Base-by-base conservation (phyloP, 225 moss, liverwort and hornwort genomes). In the Takakia lepidozioides region DNA sequence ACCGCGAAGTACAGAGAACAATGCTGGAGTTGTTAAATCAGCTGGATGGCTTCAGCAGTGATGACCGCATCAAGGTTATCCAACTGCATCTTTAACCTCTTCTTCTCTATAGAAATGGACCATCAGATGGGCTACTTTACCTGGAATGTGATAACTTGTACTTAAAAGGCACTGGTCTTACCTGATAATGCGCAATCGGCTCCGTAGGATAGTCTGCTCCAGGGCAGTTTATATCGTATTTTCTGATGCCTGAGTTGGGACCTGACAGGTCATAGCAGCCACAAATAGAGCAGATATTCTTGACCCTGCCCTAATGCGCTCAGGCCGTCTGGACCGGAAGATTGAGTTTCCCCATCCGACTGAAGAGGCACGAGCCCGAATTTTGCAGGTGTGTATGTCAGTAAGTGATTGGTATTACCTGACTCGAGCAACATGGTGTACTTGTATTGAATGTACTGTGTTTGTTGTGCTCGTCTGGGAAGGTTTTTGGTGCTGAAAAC, bases 11-110 rank as follows among this genome's bases (percentile, higher is more conserved):
- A 17, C 78, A 78, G 40, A 64, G 78, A 46, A 78, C 78, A 16
- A 78, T 78, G 78, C 55, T 78, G 68, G 78, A 78, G 64, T 58
- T 78, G 58, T 57, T 78, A 45, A 78, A 78, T 66, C 78, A 78
- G 43, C 61, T 78, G 5, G 78, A 78, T 56, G 78, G 78, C 18
- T 78, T 78, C 46, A 72, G 68, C 53, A 75, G 75, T 51, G 75
- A 75, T 51, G 75, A 75, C 32, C 55, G 75, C 19, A 75, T 75
- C 38, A 75, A 75, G 75, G 75, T 70, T 14, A 37, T 37, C n/a
- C n/a, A n/a, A n/a, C n/a, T n/a, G n/a, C n/a, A n/a, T n/a, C n/a
- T n/a, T n/a, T n/a, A n/a, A n/a, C n/a, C n/a, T n/a, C n/a, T n/a
- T n/a, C n/a, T n/a, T n/a, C n/a, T n/a, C n/a, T n/a, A n/a, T n/a